These are phyloP conservation scores for Naganishia antarctica DNA, from an alignment of 768 basidiomycete genomes.

Conservation along the genomic window DNA sequence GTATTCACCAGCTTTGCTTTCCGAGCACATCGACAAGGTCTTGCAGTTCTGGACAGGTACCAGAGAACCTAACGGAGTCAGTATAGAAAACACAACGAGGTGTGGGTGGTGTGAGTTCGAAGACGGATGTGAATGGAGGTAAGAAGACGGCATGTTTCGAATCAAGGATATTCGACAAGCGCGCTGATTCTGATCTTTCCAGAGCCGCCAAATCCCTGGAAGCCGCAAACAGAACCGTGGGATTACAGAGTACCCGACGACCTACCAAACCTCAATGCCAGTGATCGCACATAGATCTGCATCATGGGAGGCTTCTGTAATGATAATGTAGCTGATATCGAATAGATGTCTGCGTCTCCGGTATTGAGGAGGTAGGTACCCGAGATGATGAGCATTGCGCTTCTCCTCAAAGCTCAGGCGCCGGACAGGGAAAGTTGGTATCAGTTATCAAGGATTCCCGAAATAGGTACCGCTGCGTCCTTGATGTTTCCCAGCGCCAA, in stretches of 20 bases:
- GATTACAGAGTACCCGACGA: not conserved
- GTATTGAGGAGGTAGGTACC: too few species aligned
- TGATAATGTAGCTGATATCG: too few species aligned
- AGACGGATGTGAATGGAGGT: conserved; percentile 73
- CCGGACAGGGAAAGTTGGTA: too few species aligned
- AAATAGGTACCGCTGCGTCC: too few species aligned
- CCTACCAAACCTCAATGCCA: too few species aligned
- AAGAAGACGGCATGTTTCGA: not conserved
- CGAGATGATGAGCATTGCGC: too few species aligned
- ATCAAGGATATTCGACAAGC: not conserved
- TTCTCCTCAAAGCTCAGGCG: too few species aligned
- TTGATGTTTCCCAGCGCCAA: too few species aligned
- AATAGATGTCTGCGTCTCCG: too few species aligned
- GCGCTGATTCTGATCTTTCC: not conserved
- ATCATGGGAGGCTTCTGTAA: not conserved
- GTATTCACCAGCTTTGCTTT: conserved; percentile 57
- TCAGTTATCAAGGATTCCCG: too few species aligned
- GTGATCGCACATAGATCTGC: not conserved
- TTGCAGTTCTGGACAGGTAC: conserved; percentile 72
- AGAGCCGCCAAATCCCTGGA: conserved; percentile 6
- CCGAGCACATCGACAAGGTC: conserved; percentile 56
- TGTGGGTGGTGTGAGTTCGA: conserved; percentile 76
- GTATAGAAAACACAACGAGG: conserved; percentile 57
- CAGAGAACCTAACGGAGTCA: conserved; percentile 67
- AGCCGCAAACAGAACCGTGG: conserved; percentile 1